Evolutionary conservation across 345 rosid genomes (phyloP), one percentile per base, ranked within the genome.

Genomic region (Bruguiera parviflora): DNA sequence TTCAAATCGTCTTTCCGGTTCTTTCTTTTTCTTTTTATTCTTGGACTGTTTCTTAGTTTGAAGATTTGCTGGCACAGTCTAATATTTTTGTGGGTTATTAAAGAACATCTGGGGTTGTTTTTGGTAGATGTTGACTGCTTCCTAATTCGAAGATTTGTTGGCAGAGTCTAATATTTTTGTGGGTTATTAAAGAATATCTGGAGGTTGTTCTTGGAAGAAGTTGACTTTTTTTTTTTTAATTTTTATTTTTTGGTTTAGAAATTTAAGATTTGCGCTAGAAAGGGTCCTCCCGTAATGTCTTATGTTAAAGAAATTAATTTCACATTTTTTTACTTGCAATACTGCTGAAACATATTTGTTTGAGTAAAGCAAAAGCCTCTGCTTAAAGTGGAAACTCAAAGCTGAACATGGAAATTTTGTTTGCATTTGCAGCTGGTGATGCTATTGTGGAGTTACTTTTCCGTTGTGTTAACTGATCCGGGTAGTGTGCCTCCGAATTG

Each of bases 371-470:
- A 53, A 60, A 43, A 10, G 71, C 35, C 47, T 61, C 15, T n/a
- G 33, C 28, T 39, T 29, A 53, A 43, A 18, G 58, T 8, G 62
- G 37, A 35, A 61, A 27, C 43, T 60, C 18, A n/a, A 59, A 59
- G 25, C 73, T 76, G 29, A 67, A 63, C 35, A 29, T 71, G 58
- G 61, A 64, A 47, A 51, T n/a, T 70, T 78, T 29, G 31, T 61
- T 60, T 46, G 63, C 20, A 35, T 69, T 73, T 86, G 82, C 83
- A 96, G 99, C 77, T 96, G 84, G 90, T 70, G 75, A 90, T 92
- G 99, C 82, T 96, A 21, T 77, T 92, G 53, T 96, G 97, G 98
- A 92, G 98, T 79, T 96, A 96, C 83, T 96, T 90, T 80, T 84
- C 95, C 22, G 97, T 86, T 83, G 99, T 96, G 75, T 83, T 92